Evolutionary conservation across 2,329 filamentous ascomycete genomes (phyloP).

Genomic region (Exophiala aquamarina): DNA sequence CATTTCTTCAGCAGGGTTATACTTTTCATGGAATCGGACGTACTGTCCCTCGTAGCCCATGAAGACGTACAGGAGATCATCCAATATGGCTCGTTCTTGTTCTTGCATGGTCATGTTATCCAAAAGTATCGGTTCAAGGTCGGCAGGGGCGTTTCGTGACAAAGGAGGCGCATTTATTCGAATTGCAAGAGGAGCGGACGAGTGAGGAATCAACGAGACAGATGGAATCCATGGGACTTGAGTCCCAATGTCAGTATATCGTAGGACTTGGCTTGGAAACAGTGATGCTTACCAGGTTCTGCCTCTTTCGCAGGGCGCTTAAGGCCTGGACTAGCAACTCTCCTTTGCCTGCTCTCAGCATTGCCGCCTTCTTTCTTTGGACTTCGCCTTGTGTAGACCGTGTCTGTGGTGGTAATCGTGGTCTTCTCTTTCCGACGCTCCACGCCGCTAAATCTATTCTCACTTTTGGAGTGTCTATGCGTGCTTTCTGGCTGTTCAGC

Average conservation of each 20-base stretch:
- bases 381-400: conserved; percentile 50
- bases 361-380: conserved; percentile 46
- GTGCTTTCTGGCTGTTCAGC: conserved; percentile 22
- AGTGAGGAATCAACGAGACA: conserved; percentile 70
- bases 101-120: conserved; percentile 71
- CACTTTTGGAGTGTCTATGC: conserved; percentile 17
- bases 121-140: conserved; percentile 67
- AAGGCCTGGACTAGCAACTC: conserved; percentile 13
- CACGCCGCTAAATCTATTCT: conserved; percentile 25
- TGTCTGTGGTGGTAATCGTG: conserved; percentile 38
- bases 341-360: conserved; percentile 6
- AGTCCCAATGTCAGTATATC: conserved; percentile 23
- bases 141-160: conserved; percentile 66
- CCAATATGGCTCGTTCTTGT: conserved; percentile 83
- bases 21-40: conserved; percentile 79
- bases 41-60: conserved; percentile 99
- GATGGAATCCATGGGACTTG: conserved; percentile 71
- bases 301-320: conserved; percentile 33
- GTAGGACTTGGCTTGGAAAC: neutral
- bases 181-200: conserved; percentile 70
- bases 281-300: conserved; percentile 32
- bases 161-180: conserved; percentile 62
- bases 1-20: conserved; percentile 81
- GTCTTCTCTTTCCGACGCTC: conserved; percentile 34
- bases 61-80: conserved; percentile 90